Evolutionary conservation across 805 yeast genomes (phyloP), one percentile per base, ranked within the genome.

Genomic region (Yamadazyma sp.): DNA sequence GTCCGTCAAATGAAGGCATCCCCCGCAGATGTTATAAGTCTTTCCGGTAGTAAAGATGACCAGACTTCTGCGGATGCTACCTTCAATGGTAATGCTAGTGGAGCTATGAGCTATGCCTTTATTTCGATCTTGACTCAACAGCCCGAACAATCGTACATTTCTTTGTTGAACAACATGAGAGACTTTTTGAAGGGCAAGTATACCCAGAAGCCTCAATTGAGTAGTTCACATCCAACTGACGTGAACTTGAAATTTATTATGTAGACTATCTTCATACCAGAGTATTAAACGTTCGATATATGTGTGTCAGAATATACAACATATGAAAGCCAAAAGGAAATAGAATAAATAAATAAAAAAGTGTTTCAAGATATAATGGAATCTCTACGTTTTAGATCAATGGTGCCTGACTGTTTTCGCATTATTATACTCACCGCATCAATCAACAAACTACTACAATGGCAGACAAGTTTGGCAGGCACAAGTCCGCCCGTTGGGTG

Each of bases 401-500:
- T 13, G 5, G 6, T 27, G 16, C 30, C 14, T 11, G 18, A 11
- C 10, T 15, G 6, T 16, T 16, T 18, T 17, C 8, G 26, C 34
- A 31, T 31, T 31, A 14, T 20, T 20, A 31, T 31, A 31, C 34
- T 5, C 32, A 9, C 22, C 25, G 33, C 33, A 30, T 30, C 33
- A 30, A 20, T 30, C 25, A 30, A 28, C 9, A 10, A 16, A 28
- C 16, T 22, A 28, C 18, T 22, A 22, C 28, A 22, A 58, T 58
- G 63, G 23, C 57, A 14, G 72, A 66, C 32, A 57, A 60, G 33
- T 64, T 68, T 44, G 71, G 60, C 19, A 59, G 74, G 49, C 73
- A 67, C 39, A 59, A 59, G 32, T 67, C 72, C 24, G 57, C 71
- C 5, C 52, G 74, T 34, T 68, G 73, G 73, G 70, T 59, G 8